phyloP scores from a whole-genome alignment of 805 yeast genomes.

The Nakazawaea laoshanensis region DNA sequence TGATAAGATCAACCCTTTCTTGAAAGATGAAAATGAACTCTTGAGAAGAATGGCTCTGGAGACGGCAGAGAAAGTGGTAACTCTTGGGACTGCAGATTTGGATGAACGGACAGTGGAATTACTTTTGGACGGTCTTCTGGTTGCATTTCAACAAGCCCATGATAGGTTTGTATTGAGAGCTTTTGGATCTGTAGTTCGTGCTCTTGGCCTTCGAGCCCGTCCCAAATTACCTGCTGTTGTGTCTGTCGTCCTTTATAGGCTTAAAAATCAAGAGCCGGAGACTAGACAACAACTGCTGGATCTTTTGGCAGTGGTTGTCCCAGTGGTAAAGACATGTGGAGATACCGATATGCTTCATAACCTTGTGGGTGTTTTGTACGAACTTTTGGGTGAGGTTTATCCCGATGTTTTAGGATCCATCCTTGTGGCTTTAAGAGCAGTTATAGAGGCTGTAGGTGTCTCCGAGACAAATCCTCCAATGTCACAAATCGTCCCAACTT shows the following conservation, averaged over 20 bases:
- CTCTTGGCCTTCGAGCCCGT: slow-evolving; percentile 54
- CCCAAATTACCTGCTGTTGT: slow-evolving; percentile 70
- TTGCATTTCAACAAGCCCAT: slow-evolving; percentile 68
- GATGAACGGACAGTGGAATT: slow-evolving; percentile 50
- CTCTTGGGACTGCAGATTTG: slow-evolving; percentile 50
- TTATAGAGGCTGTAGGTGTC: slow-evolving; percentile 53
- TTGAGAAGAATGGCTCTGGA: slow-evolving; percentile 74
- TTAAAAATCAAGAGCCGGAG: slow-evolving; percentile 62
- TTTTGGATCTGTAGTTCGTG: slow-evolving; percentile 52
- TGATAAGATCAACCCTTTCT: slow-evolving; percentile 42
- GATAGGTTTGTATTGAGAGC: slow-evolving; percentile 50
- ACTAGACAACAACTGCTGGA: slow-evolving; percentile 83
- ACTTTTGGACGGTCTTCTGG: slow-evolving; percentile 71
- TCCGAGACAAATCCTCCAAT: slow-evolving; percentile 70
- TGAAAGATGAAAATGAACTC: slow-evolving; percentile 80
- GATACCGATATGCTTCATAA: slow-evolving; percentile 57
- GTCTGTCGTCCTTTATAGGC: slow-evolving; percentile 61
- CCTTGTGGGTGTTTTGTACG: slow-evolving; percentile 72
- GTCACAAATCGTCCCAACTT: slow-evolving; percentile 72
- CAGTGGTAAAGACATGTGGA: slow-evolving; percentile 55
- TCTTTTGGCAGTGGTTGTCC: slow-evolving; percentile 56
- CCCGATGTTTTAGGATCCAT: slow-evolving; percentile 92
- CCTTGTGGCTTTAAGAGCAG: slow-evolving; percentile 57
- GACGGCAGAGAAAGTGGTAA: slow-evolving; percentile 50
- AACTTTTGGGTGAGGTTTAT: slow-evolving; percentile 87